phyloP scores from a whole-genome alignment of 257 asterid species.

The Jaltomata sinuosa region DNA sequence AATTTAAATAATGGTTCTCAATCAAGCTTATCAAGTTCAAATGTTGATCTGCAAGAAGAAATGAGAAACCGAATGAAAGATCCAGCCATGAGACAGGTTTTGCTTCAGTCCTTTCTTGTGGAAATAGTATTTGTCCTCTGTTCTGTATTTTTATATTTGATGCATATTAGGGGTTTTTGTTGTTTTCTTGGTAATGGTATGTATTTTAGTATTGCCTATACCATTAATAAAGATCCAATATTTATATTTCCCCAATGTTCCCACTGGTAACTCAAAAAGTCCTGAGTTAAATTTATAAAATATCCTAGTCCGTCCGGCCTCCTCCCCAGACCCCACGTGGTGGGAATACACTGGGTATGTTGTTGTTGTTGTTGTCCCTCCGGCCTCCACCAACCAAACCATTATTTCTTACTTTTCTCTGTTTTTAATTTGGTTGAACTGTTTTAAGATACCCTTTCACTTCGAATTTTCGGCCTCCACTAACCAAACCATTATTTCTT shows the following conservation, averaged over 20 bases:
- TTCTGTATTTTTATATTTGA: not conserved
- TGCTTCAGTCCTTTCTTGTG: not conserved
- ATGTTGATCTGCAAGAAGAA: constrained; percentile 79
- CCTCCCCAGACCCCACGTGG: too few species aligned
- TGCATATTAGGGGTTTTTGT: not conserved
- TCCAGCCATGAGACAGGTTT: constrained; percentile 97
- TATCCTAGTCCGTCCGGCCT: not conserved
- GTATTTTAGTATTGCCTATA: not conserved
- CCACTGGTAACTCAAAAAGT: not conserved
- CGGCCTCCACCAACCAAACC: not conserved
- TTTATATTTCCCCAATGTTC: not conserved
- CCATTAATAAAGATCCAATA: not conserved
- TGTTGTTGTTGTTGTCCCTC: too few species aligned
- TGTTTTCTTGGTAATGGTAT: not conserved
- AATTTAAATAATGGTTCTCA: constrained; percentile 27
- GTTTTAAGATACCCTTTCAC: not conserved
- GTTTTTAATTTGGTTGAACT: not conserved
- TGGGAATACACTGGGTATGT: too few species aligned
- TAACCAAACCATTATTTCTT: not conserved
- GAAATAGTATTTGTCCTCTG: not conserved
- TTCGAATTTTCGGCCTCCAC: not conserved
- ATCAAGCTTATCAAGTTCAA: constrained; percentile 39
- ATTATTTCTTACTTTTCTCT: not conserved
- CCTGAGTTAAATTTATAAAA: not conserved
- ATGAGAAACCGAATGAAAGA: constrained; percentile 93